Conservation (phyloP, 257 asterid genomes). For the Lithospermum erythrorhizon region DNA sequence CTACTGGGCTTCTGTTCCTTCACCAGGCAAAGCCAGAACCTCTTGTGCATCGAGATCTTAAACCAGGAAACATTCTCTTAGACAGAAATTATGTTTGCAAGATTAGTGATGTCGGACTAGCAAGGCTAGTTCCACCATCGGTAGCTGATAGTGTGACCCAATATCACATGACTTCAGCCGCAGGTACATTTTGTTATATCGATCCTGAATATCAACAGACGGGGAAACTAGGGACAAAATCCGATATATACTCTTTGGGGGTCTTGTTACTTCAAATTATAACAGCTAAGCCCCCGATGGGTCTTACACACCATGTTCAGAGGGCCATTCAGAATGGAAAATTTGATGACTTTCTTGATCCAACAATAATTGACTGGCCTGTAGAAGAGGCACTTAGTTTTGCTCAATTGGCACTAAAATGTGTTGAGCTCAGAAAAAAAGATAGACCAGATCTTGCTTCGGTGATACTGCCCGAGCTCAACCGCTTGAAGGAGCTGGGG, state of each 20-base stretch:
- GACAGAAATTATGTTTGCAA: slow-evolving; percentile 60
- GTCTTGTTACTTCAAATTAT: slow-evolving; percentile 57
- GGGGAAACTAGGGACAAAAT: slow-evolving; percentile 61
- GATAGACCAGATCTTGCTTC: slow-evolving; percentile 64
- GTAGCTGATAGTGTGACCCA: slow-evolving; percentile 58
- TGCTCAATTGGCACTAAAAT: slow-evolving; percentile 46
- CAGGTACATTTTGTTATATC: slow-evolving; percentile 74
- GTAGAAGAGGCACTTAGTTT: slow-evolving; percentile 38
- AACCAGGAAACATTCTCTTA: slow-evolving; percentile 64
- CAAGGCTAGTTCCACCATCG: slow-evolving; percentile 60
- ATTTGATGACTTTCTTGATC: slow-evolving; percentile 53
- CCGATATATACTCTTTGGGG: slow-evolving; percentile 63
- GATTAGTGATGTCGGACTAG: slow-evolving; percentile 75
- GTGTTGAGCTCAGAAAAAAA: slow-evolving; percentile 56
- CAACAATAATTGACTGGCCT: slow-evolving; percentile 66
- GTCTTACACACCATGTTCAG: slow-evolving; percentile 56
- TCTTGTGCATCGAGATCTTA: slow-evolving; percentile 72
- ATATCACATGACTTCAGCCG: slow-evolving; percentile 76
- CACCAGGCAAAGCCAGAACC: slow-evolving; percentile 86
- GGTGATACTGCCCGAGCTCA: slow-evolving; percentile 54
- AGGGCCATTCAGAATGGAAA: slow-evolving; percentile 42
- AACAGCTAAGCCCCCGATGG: slow-evolving; percentile 82
- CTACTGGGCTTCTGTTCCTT: slow-evolving; percentile 62
- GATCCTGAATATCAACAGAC: slow-evolving; percentile 85
- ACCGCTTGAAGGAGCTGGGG: slow-evolving; percentile 40